phyloP scores from a whole-genome alignment of 176 grass and related monocot genomes.

The Aegilops umbellulata region DNA sequence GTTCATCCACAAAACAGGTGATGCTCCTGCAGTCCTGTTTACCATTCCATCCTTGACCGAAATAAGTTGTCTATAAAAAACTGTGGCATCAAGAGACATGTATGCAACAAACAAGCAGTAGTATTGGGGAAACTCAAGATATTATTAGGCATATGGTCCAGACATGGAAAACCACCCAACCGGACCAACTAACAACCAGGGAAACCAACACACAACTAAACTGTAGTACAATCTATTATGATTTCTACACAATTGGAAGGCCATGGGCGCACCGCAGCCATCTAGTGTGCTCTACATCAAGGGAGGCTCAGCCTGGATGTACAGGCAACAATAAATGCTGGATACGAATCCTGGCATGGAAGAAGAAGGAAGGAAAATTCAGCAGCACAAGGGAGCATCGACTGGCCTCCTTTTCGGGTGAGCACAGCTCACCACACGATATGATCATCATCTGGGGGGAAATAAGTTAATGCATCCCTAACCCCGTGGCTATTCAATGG shows the following conservation, averaged over 20 bases:
- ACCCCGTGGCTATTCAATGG: background rate
- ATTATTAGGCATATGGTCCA: background rate
- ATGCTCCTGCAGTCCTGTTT: background rate
- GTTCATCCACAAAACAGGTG: background rate
- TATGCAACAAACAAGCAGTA: background rate
- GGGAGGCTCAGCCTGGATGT: background rate
- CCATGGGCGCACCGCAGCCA: too few relatives aligned
- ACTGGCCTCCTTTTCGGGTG: slow-evolving; percentile 48
- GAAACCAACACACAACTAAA: background rate
- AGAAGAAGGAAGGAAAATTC: background rate
- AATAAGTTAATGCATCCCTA: slow-evolving; percentile 28
- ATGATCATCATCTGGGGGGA: slow-evolving; percentile 21
- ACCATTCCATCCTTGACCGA: background rate
- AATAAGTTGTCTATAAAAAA: background rate
- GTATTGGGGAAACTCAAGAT: background rate
- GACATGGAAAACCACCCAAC: background rate
- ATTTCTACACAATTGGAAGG: background rate
- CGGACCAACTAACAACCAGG: background rate
- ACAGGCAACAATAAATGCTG: slow-evolving; percentile 28
- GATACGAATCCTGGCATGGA: slow-evolving; percentile 9
- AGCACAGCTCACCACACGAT: slow-evolving; percentile 31
- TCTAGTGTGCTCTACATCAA: too few relatives aligned
- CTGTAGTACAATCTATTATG: background rate
- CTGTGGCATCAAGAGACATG: background rate
- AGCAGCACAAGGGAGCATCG: slow-evolving; percentile 1